phyloP scores from a whole-genome alignment of 2,329 filamentous ascomycete genomes.

The Clarireedia sp. region DNA sequence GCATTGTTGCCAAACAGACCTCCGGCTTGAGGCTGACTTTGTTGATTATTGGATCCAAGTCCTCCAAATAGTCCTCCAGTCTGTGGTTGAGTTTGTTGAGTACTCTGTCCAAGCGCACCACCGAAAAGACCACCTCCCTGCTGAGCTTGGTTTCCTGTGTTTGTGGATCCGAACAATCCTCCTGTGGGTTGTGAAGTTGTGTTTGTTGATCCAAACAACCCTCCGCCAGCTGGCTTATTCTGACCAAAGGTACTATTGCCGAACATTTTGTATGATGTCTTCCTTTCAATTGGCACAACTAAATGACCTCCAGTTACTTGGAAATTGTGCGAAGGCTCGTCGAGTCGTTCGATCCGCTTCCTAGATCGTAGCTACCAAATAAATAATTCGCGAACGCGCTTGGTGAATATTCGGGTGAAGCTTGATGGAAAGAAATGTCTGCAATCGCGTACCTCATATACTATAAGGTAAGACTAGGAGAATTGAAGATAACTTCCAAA shows the following conservation, averaged over 20 bases:
- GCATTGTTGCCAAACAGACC: conserved; percentile 2
- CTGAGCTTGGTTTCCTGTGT: conserved; percentile 26
- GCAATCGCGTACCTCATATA: not conserved
- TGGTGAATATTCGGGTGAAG: not conserved
- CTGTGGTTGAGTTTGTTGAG: conserved; percentile 26
- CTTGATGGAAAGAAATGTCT: not conserved
- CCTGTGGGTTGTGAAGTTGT: conserved; percentile 8
- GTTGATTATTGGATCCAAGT: conserved; percentile 23
- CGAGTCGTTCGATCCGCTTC: not conserved
- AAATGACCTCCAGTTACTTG: not conserved
- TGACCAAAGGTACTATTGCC: conserved; percentile 17
- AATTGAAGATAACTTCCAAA: not conserved
- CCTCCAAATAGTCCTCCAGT: conserved; percentile 22
- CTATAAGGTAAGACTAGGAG: not conserved
- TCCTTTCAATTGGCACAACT: not conserved
- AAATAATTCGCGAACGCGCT: conserved; percentile 6
- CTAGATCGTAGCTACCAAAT: conserved; percentile 5
- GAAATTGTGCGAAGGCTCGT: not conserved
- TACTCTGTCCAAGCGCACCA: conserved; percentile 14
- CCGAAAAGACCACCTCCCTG: conserved; percentile 14
- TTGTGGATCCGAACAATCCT: conserved; percentile 22
- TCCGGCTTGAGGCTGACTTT: conserved; percentile 18
- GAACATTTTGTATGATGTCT: conserved; percentile 16
- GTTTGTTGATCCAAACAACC: conserved; percentile 18
- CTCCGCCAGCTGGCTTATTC: conserved; percentile 18